Base-by-base conservation (phyloP, 169 alveolate species). In the Miamiensis avidus region DNA sequence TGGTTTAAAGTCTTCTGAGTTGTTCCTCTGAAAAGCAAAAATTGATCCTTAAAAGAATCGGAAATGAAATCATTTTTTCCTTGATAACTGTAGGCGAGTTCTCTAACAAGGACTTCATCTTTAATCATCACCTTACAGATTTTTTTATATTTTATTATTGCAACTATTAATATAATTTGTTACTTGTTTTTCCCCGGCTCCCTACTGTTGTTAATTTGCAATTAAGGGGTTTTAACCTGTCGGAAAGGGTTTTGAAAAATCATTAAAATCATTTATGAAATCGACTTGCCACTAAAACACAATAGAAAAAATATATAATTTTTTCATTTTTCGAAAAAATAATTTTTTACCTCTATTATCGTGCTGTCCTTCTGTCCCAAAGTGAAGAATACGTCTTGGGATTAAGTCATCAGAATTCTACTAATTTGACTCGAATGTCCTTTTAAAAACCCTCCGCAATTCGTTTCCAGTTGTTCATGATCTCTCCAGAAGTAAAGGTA, bases 371-470 rank as follows among this genome's bases (percentile, higher is more conserved):
- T 78, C n/a, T 83, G 74, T 0, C 96, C 96, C 26, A 93, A 78
- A 15, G 92, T 83, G 34, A 91, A 76, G 33, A 93, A 83, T 65
- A 86, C 75, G 34, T 84, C 86, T 74, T 93, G 91, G 75, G 89
- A 82, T 73, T 85, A 75, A 0, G 94, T 82, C 76, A 91, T 78
- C 65, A 82, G 81, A 20, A 89, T 34, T 83, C 92, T 91, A 72
- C 89, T 81, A 0, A 93, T 85, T 34, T 85, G 79, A 31, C 93
- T 82, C 15, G 94, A 82, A 81, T 93, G 96, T 29, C 96, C 94
- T n/a, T 89, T 83, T 29, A 83, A 85, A 83, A 83, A 84, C 20
- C 84, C 82, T 4, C 96, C 95, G 33, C 91, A 88, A 78, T 93
- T 93, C 0, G 88, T 87, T 83, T 89, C 91, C 27, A 93, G 81